Evolutionary conservation across 371 early-diverging fungal genomes (phyloP).

Genomic region (Globomyces sp.): DNA sequence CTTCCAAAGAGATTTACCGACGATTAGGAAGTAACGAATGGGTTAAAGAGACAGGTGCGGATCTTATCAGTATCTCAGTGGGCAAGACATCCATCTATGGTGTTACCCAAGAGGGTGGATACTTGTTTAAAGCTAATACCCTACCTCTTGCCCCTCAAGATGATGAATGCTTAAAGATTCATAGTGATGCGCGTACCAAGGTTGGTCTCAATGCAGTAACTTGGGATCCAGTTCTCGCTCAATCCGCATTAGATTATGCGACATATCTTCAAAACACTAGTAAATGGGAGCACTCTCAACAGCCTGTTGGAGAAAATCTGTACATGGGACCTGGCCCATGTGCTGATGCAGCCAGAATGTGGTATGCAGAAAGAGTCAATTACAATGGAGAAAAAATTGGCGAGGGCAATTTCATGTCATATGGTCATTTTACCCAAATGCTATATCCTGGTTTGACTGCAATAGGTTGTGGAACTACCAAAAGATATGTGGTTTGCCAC

Average conservation of each 20-base stretch:
- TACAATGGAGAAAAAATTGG: conserved; percentile 14
- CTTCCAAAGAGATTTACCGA: too few species aligned
- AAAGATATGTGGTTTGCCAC: background rate
- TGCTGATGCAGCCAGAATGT: conserved; percentile 6
- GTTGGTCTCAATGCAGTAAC: conserved; percentile 5
- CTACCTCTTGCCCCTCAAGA: too few species aligned
- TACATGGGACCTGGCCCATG: background rate
- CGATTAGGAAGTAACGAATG: too few species aligned
- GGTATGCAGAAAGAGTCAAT: conserved; percentile 12
- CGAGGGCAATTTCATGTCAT: conserved; percentile 11
- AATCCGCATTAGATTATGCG: conserved; percentile 5
- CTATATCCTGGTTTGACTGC: conserved; percentile 8
- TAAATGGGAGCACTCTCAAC: background rate
- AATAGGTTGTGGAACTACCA: conserved; percentile 6
- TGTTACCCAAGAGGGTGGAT: too few species aligned
- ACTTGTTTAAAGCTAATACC: too few species aligned
- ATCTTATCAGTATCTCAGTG: too few species aligned
- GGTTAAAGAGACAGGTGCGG: too few species aligned
- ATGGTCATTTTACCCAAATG: conserved; percentile 18
- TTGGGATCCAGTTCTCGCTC: background rate
- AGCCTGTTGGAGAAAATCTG: conserved; percentile 5
- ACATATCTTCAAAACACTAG: background rate
- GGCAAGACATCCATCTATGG: too few species aligned
- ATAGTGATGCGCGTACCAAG: background rate
- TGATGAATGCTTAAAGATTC: background rate